These are phyloP conservation scores for Gynandropsis gynandra DNA, from an alignment of 345 rosid species.

Conservation along the genomic window DNA sequence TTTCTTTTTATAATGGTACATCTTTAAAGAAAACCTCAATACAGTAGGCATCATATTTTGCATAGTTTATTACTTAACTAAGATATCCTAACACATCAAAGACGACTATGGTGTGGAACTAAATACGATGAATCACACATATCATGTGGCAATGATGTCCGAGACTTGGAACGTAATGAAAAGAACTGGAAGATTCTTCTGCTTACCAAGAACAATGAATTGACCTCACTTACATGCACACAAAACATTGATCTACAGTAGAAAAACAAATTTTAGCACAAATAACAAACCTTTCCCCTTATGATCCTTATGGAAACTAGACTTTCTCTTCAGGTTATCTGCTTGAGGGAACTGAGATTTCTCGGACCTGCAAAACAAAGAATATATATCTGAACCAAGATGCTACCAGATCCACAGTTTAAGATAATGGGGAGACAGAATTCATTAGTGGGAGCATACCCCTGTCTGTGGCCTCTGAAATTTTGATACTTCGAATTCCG, in stretches of 20 bases:
- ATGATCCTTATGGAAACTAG: slow-evolving; percentile 31
- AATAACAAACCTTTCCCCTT: slow-evolving; percentile 45
- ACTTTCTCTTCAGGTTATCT: slow-evolving; percentile 44
- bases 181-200: not conserved
- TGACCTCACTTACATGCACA: no score
- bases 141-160: not conserved
- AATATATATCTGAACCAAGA: slow-evolving; percentile 18
- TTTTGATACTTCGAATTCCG: slow-evolving; percentile 28
- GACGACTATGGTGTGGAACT: not conserved
- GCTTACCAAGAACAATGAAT: not conserved
- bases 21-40: no score
- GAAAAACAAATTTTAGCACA: slow-evolving; percentile 8
- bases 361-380: slow-evolving; percentile 39
- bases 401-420: not conserved
- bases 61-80: not conserved
- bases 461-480: slow-evolving; percentile 30
- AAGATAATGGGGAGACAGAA: not conserved
- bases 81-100: not conserved
- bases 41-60: not conserved
- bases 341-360: slow-evolving; percentile 40
- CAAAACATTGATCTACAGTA: no score
- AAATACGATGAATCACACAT: not conserved
- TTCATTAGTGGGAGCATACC: slow-evolving; percentile 31
- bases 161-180: not conserved
- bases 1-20: no score